phyloP scores from a whole-genome alignment of 208 protist genomes.

The Wallacemonas sp. region DNA sequence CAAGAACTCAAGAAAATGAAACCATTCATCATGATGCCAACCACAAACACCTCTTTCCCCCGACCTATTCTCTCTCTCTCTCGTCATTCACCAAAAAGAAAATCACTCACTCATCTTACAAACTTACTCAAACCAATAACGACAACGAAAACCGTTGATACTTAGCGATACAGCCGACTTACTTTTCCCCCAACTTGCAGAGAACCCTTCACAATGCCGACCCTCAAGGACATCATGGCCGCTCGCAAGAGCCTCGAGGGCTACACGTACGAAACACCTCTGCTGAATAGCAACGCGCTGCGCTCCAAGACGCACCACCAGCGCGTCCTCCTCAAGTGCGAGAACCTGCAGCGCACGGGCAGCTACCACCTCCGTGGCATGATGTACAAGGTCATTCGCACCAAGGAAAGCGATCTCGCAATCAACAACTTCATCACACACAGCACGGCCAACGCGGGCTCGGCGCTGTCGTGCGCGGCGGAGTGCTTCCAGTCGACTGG shows the following conservation, averaged over 20 bases:
- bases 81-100: too few relatives aligned
- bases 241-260: conserved; percentile 55
- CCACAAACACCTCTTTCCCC: too few relatives aligned
- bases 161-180: not conserved
- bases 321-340: conserved; percentile 69
- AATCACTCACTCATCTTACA: too few relatives aligned
- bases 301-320: conserved; percentile 47
- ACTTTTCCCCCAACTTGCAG: not conserved
- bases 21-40: too few relatives aligned
- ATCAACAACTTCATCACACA: conserved; percentile 86
- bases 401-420: conserved; percentile 61
- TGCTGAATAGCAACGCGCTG: conserved; percentile 65
- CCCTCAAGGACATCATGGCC: conserved; percentile 64
- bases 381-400: conserved; percentile 71
- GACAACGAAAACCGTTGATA: too few relatives aligned
- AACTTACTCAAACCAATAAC: too few relatives aligned
- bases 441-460: conserved; percentile 91
- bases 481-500: conserved; percentile 72
- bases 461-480: conserved; percentile 90
- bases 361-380: conserved; percentile 72
- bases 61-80: too few relatives aligned
- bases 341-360: conserved; percentile 81
- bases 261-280: conserved; percentile 74
- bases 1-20: too few relatives aligned
- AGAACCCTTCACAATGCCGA: conserved; percentile 11